Evolutionary conservation across 805 yeast genomes (phyloP), one percentile per base, ranked within the genome.

Genomic region (Saturnispora halmiae): DNA sequence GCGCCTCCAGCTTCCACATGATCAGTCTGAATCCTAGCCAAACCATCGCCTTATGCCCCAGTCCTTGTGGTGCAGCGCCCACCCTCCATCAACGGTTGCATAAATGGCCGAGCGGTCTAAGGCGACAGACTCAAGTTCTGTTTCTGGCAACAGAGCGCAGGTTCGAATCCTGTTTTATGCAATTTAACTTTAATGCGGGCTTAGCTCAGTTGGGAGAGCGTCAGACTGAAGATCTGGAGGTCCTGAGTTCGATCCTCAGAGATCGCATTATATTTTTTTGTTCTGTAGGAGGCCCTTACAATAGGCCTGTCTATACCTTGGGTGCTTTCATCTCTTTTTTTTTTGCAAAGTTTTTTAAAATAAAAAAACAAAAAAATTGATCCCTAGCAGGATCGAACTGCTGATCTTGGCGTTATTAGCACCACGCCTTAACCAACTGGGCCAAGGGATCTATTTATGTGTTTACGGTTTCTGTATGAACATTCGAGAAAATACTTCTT

Each of bases 311-410:
- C n/a, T n/a, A n/a, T n/a, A n/a, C n/a, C n/a, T n/a, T n/a, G n/a
- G n/a, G n/a, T n/a, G n/a, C n/a, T n/a, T n/a, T n/a, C n/a, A n/a
- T n/a, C n/a, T n/a, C n/a, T n/a, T n/a, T n/a, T n/a, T n/a, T n/a
- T n/a, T n/a, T n/a, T n/a, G n/a, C n/a, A n/a, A n/a, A n/a, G n/a
- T n/a, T n/a, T n/a, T n/a, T n/a, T n/a, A n/a, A n/a, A n/a, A n/a
- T n/a, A n/a, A n/a, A n/a, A n/a, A n/a, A n/a, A n/a, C n/a, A n/a
- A n/a, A n/a, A n/a, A n/a, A n/a, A n/a, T n/a, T 77, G 84, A 76
- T 77, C 82, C 82, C 82, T 77, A 75, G 81, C 84, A 74, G 84
- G 84, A 76, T 77, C 84, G 84, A 77, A 77, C 84, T 74, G 83
- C 82, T 75, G 83, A 77, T 77, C 83, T 58, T 58, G 62, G 66